phyloP scores from a whole-genome alignment of 2,329 filamentous ascomycete species.

The Aureobasidium sp. region DNA sequence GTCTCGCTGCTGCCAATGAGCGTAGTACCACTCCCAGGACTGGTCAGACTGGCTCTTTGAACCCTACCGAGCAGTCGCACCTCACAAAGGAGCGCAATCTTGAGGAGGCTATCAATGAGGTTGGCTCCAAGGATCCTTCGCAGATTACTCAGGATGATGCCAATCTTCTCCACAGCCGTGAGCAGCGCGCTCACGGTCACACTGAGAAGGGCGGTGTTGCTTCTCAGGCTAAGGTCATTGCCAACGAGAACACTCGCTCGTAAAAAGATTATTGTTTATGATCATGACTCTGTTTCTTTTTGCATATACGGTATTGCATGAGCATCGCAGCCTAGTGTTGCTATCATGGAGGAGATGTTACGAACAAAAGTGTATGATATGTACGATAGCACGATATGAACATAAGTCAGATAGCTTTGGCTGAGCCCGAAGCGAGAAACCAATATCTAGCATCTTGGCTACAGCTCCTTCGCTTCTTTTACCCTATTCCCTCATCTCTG shows the following conservation, averaged over 20 bases:
- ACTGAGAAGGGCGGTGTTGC: conserved; percentile 38
- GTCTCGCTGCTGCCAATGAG: conserved; percentile 39
- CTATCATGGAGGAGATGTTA: neutral
- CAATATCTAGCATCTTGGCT: too few relatives aligned
- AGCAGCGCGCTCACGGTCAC: conserved; percentile 35
- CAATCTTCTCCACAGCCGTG: conserved; percentile 33
- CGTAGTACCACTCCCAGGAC: conserved; percentile 26
- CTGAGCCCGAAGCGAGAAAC: too few relatives aligned
- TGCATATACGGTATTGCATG: conserved; percentile 6
- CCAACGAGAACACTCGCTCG: conserved; percentile 29
- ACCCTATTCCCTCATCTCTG: too few relatives aligned
- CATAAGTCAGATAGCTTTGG: neutral
- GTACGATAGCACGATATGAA: conserved; percentile 6
- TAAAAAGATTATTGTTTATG: neutral
- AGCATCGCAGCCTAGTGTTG: conserved; percentile 5
- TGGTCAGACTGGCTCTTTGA: conserved; percentile 23
- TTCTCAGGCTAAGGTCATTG: conserved; percentile 35
- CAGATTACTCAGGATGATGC: conserved; percentile 38
- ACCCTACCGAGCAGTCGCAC: conserved; percentile 34
- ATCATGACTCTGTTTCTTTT: conserved; percentile 10
- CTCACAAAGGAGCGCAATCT: conserved; percentile 37
- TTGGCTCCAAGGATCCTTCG: conserved; percentile 37
- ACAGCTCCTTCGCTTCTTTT: too few relatives aligned
- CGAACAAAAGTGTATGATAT: conserved; percentile 25
- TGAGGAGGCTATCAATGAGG: conserved; percentile 32